Base-by-base conservation (phyloP, 73 alveolate species). In the Blepharisma stoltei region DNA sequence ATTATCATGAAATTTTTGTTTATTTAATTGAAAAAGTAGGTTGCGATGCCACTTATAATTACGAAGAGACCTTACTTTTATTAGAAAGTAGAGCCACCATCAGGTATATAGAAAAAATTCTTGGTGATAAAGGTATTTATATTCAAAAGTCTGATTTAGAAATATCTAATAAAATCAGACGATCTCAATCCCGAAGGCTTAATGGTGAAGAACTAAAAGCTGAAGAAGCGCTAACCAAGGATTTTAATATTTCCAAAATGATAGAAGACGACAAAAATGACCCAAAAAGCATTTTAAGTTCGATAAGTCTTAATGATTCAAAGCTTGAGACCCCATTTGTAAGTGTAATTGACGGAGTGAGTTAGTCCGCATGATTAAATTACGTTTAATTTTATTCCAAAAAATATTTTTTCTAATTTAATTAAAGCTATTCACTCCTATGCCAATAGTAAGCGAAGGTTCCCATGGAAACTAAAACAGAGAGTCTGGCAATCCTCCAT, bases 371-470 rank as follows among this genome's bases (percentile, higher is more conserved):
- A 32, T 32, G 41, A 32, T 32, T 32, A 32, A 32, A 32, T 32
- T 32, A 32, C 41, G 41, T 32, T n/a, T 32, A 32, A 32, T 32
- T 32, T 32, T 32, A 32, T 32, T 32, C 41, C 41, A 32, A 32
- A 32, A 32, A 32, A 1, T 1, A 1, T 32, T 32, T 32, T 32
- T 32, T 32, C 41, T 32, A 32, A 32, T 32, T 32, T 32, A 32
- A 32, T 32, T 32, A 32, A n/a, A 32, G 41, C 41, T 32, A 25
- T 25, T 60, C 73, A 25, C 73, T 60, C 73, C 73, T 60, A 60
- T 60, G 73, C 73, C 73, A 60, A 60, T 60, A 60, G 23, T 60
- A 60, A 60, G 73, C 73, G 23, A 60, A 60, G 23, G 73, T 60
- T 18, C 49, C 14, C 48, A 60, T 25, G 2, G 73, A 60, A n/a